A percentile compares a stretch with the other conserved stretches of the same genome.
Evolutionary conservation across 108 stramenopile genomes (phyloP).

Genomic region (Stephanodiscus minutulus): DNA sequence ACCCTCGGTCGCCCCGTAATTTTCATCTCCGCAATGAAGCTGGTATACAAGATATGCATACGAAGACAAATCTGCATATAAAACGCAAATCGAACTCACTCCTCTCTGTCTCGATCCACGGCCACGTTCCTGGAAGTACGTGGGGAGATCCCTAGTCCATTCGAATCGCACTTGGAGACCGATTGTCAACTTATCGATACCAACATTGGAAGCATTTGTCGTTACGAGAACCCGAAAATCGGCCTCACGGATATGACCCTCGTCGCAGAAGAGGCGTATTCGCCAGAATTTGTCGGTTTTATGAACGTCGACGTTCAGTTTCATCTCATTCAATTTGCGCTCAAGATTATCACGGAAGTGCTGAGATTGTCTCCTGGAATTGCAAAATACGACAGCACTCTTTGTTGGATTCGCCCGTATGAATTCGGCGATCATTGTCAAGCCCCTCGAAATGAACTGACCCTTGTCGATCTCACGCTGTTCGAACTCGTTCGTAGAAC

Average conservation of each 20-base stretch:
- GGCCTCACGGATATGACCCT: background rate
- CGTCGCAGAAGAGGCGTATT: background rate
- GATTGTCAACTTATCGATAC: background rate
- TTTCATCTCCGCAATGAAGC: background rate
- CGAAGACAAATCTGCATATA: slow-evolving; percentile 1
- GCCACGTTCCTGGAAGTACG: background rate
- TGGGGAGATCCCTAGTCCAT: background rate
- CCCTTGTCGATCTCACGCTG: too few species aligned
- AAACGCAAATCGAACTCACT: background rate
- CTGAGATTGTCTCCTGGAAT: background rate
- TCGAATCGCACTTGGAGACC: background rate
- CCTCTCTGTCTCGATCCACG: background rate
- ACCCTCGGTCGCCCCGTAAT: background rate
- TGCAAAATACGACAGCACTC: background rate
- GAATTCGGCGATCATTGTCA: background rate
- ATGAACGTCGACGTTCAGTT: background rate
- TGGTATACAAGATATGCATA: background rate
- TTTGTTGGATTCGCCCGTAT: background rate
- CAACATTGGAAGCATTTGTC: background rate
- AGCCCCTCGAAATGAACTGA: too few species aligned
- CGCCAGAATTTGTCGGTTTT: background rate
- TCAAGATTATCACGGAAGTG: background rate
- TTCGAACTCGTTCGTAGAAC: too few species aligned
- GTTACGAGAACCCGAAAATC: background rate
- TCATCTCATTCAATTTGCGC: background rate